Conservation (phyloP, 1,139 yeast genomes). For the Starmera stellimalicola region DNA sequence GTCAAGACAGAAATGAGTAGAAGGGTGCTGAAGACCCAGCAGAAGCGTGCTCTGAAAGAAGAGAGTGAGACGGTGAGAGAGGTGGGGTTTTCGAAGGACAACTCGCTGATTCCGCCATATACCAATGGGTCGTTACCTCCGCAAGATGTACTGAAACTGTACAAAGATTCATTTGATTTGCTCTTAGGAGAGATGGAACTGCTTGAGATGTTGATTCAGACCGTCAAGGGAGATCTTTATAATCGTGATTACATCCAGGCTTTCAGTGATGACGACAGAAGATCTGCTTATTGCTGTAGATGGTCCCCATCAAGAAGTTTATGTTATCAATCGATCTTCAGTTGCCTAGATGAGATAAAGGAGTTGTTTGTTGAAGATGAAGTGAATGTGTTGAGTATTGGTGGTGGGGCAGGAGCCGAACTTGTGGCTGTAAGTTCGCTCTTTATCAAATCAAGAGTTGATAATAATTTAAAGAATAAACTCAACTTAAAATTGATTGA, state of each 20-base stretch:
- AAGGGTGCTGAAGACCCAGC: neutral
- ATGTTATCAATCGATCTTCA: conserved; percentile 60
- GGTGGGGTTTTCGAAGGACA: neutral
- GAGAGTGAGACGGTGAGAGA: neutral
- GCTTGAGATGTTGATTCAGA: conserved; percentile 40
- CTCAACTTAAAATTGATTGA: conserved; percentile 52
- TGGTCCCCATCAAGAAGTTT: conserved; percentile 84
- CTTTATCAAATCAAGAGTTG: conserved; percentile 40
- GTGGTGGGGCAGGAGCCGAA: conserved; percentile 91
- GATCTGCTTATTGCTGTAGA: conserved; percentile 71
- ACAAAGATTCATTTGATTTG: conserved; percentile 35
- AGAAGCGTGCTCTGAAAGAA: neutral
- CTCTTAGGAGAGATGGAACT: conserved; percentile 35
- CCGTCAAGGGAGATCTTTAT: conserved; percentile 59
- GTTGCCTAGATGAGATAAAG: conserved; percentile 35
- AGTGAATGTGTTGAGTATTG: conserved; percentile 48
- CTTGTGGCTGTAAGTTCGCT: conserved; percentile 60
- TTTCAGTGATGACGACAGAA: conserved; percentile 50
- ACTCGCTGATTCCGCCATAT: neutral
- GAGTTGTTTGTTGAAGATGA: conserved; percentile 12
- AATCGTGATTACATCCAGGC: conserved; percentile 65
- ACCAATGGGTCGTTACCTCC: conserved; percentile 21
- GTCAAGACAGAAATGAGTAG: neutral
- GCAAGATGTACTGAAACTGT: conserved; percentile 38
- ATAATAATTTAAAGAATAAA: conserved; percentile 12